phyloP scores from a whole-genome alignment of 2,329 filamentous ascomycete genomes.

The Aspergillus versicolor region DNA sequence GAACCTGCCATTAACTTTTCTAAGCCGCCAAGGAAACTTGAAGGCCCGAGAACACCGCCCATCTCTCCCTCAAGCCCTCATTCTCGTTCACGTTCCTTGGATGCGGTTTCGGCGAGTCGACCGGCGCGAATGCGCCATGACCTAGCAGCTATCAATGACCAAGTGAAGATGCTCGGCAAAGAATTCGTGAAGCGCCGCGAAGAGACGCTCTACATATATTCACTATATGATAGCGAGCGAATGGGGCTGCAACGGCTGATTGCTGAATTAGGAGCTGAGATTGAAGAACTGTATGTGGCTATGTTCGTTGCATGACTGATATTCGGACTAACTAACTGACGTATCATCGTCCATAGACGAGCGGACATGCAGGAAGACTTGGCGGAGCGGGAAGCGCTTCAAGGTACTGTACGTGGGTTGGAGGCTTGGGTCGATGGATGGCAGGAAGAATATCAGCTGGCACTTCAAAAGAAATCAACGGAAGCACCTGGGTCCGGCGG shows the following conservation, averaged over 20 bases:
- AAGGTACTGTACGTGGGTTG: conserved; percentile 37
- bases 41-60: background rate
- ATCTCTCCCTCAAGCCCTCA: background rate
- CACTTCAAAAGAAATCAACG: conserved; percentile 3
- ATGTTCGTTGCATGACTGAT: background rate
- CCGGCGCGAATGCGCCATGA: conserved; percentile 7
- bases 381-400: conserved; percentile 36
- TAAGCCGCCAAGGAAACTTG: background rate
- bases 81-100: background rate
- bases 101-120: background rate
- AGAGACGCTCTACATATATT: conserved; percentile 58
- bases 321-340: background rate
- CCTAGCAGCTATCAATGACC: conserved; percentile 23
- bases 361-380: conserved; percentile 33
- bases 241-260: conserved; percentile 60
- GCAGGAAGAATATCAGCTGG: conserved; percentile 23
- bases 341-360: conserved; percentile 18
- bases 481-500: conserved; percentile 12
- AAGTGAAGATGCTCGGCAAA: conserved; percentile 18
- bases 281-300: conserved; percentile 56
- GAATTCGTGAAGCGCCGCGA: conserved; percentile 20
- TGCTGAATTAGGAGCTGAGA: conserved; percentile 58
- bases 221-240: conserved; percentile 58
- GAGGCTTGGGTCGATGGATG: conserved; percentile 32
- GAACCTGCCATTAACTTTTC: background rate